Conservation (phyloP, 2,329 filamentous ascomycete species). For the Cytospora paraplurivora region DNA sequence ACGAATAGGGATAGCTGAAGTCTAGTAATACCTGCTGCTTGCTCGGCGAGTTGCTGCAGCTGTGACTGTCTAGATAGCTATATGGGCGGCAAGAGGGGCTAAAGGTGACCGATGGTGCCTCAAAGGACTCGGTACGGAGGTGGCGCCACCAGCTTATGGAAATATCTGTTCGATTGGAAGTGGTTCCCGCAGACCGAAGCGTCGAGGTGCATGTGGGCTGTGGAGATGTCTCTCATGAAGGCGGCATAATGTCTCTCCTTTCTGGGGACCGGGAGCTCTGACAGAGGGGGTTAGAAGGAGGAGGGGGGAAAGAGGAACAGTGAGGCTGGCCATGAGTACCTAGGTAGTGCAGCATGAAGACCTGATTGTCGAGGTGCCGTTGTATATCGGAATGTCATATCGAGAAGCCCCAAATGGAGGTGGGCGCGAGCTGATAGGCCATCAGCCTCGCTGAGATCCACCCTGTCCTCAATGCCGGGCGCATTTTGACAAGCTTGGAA, state of each 20-base stretch:
- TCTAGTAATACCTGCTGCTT: slow-evolving; percentile 7
- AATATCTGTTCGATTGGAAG: not conserved
- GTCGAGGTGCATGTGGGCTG: slow-evolving; percentile 19
- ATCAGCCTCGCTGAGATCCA: not conserved
- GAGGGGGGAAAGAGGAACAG: not conserved
- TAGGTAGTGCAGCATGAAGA: slow-evolving; percentile 10
- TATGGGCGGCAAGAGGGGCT: slow-evolving; percentile 6
- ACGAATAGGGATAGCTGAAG: slow-evolving; percentile 6
- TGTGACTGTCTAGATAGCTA: not conserved
- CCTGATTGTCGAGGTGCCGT: not conserved
- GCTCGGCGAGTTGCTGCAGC: slow-evolving; percentile 15
- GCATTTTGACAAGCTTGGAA: not conserved
- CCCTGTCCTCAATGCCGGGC: not conserved
- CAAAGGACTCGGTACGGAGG: slow-evolving; percentile 8
- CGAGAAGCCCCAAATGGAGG: not conserved
- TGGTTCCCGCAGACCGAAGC: slow-evolving; percentile 14
- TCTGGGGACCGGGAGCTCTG: slow-evolving; percentile 18
- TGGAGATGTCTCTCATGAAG: slow-evolving; percentile 23
- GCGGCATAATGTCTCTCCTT: slow-evolving; percentile 21
- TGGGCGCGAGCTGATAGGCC: not conserved
- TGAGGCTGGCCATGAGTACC: slow-evolving; percentile 2
- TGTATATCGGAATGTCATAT: not conserved
- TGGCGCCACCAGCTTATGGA: slow-evolving; percentile 8
- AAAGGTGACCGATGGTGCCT: slow-evolving; percentile 8
- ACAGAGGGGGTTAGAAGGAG: not conserved